A percentile compares a stretch with the other conserved stretches of the same genome.
Conservation (phyloP, 768 basidiomycete species). For the Boletus bicolor region DNA sequence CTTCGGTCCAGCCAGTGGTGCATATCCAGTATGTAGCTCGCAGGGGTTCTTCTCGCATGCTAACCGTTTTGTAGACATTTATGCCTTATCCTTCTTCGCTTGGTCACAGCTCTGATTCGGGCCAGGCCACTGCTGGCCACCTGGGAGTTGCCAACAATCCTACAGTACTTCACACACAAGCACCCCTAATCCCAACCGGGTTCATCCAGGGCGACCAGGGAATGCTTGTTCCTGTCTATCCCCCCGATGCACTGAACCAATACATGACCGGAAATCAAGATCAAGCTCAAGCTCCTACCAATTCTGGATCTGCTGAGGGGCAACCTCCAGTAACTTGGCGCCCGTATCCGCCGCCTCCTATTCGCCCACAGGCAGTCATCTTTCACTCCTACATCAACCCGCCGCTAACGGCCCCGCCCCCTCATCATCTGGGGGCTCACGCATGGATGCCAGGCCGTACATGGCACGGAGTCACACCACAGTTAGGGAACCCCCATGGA, state of each 20-base stretch:
- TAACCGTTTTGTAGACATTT: constrained; percentile 38
- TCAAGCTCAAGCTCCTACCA: constrained; percentile 16
- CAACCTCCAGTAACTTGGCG: constrained; percentile 34
- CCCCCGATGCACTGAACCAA: constrained; percentile 64
- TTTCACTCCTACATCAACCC: constrained; percentile 30
- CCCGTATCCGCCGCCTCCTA: constrained; percentile 32
- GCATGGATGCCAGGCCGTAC: constrained; percentile 26
- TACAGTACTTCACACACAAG: constrained; percentile 33
- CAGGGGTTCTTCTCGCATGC: not conserved
- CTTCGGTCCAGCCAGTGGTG: constrained; percentile 38
- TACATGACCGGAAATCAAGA: constrained; percentile 54
- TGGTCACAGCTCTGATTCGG: constrained; percentile 29
- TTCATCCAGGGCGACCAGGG: constrained; percentile 75
- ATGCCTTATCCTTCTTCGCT: constrained; percentile 46
- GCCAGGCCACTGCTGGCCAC: constrained; percentile 17
- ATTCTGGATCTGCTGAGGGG: constrained; percentile 25
- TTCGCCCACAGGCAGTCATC: constrained; percentile 31
- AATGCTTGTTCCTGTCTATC: constrained; percentile 67
- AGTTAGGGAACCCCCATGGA: constrained; percentile 14
- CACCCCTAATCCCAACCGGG: constrained; percentile 61
- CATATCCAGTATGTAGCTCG: constrained; percentile 45
- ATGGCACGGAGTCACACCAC: constrained; percentile 24
- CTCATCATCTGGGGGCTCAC: constrained; percentile 20
- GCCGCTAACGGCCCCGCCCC: constrained; percentile 15
- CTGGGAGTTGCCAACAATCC: constrained; percentile 16